phyloP scores from a whole-genome alignment of 176 grass and related monocot species.

The Oryza nivara region DNA sequence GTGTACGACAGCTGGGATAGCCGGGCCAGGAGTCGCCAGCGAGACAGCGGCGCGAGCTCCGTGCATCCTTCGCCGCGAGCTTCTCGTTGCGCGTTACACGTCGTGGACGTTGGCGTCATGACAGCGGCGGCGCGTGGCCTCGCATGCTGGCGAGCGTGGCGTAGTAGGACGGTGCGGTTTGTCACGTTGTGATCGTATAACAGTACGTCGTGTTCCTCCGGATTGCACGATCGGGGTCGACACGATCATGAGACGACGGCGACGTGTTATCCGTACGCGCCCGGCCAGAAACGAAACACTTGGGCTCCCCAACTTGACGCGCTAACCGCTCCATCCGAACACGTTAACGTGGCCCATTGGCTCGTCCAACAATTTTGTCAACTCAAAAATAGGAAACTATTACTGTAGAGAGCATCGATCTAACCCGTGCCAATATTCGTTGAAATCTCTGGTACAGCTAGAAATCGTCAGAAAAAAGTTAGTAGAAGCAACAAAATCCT shows the following conservation, averaged over 20 bases:
- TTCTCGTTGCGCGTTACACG: not conserved
- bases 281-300: slow-evolving; percentile 17
- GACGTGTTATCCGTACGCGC: slow-evolving; percentile 19
- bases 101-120: not conserved
- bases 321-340: not conserved
- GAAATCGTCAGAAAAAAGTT: not conserved
- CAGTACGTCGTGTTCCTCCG: not conserved
- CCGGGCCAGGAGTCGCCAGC: not conserved
- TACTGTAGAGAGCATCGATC: too few species aligned
- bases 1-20: not conserved
- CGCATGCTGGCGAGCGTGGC: not conserved
- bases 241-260: not conserved
- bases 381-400: too few species aligned
- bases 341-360: not conserved
- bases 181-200: not conserved
- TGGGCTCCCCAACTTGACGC: slow-evolving; percentile 32
- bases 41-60: not conserved
- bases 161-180: not conserved
- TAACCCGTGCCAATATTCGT: too few species aligned
- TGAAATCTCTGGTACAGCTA: too few species aligned
- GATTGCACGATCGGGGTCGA: not conserved
- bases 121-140: not conserved
- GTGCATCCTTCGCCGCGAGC: not conserved
- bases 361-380: not conserved
- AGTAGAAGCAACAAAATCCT: not conserved